Base-by-base conservation (phyloP, 2,329 filamentous ascomycete genomes). In the Zymoseptoria brevis region DNA sequence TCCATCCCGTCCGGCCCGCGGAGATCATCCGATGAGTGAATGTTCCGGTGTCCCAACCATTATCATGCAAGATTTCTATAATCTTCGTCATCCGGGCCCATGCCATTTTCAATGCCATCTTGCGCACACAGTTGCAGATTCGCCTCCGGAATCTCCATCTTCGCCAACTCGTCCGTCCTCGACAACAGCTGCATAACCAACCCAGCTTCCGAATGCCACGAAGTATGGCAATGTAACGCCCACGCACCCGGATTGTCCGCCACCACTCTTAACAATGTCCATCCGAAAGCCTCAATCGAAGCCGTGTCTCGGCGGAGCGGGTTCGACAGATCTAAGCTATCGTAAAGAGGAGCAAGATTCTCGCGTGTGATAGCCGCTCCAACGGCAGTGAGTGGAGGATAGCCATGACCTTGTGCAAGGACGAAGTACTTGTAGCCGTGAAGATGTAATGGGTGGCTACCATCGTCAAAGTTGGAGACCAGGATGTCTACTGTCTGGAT, bases 161-260 rank as follows among this genome's bases (percentile, higher is more conserved):
- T 26, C 1, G 66, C 69, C 62, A 85, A 69, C 48, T 72, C 71
- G 51, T 83, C 79, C 9, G 75, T 72, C 29, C 78, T 72, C 7
- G 77, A 79, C 26, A 83, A 65, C 57, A 87, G 78, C 69, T 84
- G 81, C 83, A 86, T 86, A 30, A 80, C 60, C 74, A 85, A 76
- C 1, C 83, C 82, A 1, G 81, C 79, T 63, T 83, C 81, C 0
- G 77, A 75, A 65, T 85, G 83, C 83, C 83, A 85, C 0, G 76
- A 74, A 59, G 83, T 79, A 63, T 85, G 82, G 63, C 82, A 85
- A 67, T 84, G 82, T 21, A 85, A 77, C 0, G 80, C 75, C 82
- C 83, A 85, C 1, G 81, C 64, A 0, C 83, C 83, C 0, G 82
- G 78, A 65, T 84, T 85, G 60, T 85, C 81, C 0, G 82, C 76